Evolutionary conservation across 1,284 basidiomycete genomes (phyloP), one percentile per base, ranked within the genome.

Genomic region (Fomitopsis betulina): DNA sequence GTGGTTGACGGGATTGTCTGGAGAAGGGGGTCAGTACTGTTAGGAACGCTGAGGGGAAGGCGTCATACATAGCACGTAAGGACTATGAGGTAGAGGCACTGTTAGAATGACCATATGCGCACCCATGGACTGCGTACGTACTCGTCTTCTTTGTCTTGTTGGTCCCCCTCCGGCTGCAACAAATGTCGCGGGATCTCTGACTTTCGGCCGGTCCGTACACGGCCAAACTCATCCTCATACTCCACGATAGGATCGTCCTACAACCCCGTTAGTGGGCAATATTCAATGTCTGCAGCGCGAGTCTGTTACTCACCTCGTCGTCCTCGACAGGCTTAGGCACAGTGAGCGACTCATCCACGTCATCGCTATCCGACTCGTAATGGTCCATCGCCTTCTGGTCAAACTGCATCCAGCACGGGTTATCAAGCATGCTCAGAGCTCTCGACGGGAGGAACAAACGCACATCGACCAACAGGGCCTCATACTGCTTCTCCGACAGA

Each of bases 171-270:
- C 70, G 69, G 72, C 43, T 69, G 75, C 13, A 85, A 65, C 1
- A 89, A 72, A 53, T 89, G 74, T 40, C 89, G 79, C 30, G 94
- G 93, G 0, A 95, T 81, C 63, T 94, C 87, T 15, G 90, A 93
- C n/a, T 81, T 78, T 45, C 76, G 81, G 17, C 81, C 82, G 2
- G 79, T 87, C 55, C 91, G 79, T 23, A 84, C 69, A 19, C 93
- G 84, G 19, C 94, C 93, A 67, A 93, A 92, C 66, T 95, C 93
- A 65, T 96, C 93, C 63, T 86, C 81, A 63, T 91, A 94, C 69
- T 95, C 93, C 15, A 95, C 79, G 40, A 93, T 74, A 9, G 90
- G 89, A 66, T 94, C 91, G 58, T 86, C 80, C 81, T 86, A 51
- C 5, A 45, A 17, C 19, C 6, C 47, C 40, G 55, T 50, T 40